Conservation (phyloP, 2,329 filamentous ascomycete species). For the Sporothrix luriei region DNA sequence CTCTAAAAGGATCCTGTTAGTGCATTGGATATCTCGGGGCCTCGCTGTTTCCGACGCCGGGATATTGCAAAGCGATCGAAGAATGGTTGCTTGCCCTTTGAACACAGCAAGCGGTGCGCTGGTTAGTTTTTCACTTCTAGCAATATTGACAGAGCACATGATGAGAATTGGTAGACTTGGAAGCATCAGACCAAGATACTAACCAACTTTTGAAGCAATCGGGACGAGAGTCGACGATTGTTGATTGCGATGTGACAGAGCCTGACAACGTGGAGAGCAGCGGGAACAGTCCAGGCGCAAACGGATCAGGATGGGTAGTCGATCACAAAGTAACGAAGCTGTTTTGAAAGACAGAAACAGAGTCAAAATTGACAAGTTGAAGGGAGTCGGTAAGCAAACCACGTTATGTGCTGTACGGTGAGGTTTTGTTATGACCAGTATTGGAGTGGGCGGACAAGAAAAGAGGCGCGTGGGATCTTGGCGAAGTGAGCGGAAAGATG, state of each 20-base stretch:
- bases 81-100: neutral
- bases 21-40: neutral
- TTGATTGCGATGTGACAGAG: neutral
- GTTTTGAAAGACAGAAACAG: neutral
- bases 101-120: neutral
- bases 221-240: constrained; percentile 11
- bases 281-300: neutral
- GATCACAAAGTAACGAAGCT: neutral
- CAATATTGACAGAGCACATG: neutral
- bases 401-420: neutral
- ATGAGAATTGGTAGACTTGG: neutral
- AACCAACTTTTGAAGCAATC: neutral
- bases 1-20: neutral
- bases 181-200: neutral
- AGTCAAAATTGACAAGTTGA: neutral
- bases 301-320: constrained; percentile 7
- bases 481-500: neutral
- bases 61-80: neutral
- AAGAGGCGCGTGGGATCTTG: neutral
- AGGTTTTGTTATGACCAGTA: neutral
- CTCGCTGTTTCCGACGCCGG: constrained; percentile 17
- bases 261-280: constrained; percentile 11
- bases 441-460: neutral
- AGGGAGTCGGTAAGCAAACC: neutral
- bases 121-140: neutral